Evolutionary conservation across 768 basidiomycete species (phyloP), one percentile per base, ranked within the genome.

Genomic region (Lentinus brumalis): DNA sequence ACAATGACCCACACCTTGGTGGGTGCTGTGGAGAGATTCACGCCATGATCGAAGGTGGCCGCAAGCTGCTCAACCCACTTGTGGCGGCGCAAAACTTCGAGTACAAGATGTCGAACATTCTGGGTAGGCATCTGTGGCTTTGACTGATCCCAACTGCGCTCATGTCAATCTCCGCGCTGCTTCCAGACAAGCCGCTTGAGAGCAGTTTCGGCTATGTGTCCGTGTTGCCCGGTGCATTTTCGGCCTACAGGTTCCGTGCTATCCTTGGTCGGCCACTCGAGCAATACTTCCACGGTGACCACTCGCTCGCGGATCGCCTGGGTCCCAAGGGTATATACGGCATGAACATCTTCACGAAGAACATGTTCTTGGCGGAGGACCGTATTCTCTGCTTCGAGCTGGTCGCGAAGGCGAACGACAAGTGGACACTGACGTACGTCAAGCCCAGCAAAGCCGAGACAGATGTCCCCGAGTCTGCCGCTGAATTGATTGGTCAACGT

Each of bases 101-200:
- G 77, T 97, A 97, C 78, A 97, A 94, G 78, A 96, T 98, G 92
- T 95, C 93, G 47, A 97, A 98, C 75, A 97, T 98, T 70, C 80
- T 98, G 31, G 91, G 88, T 86, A 66, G 56, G 79, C 35, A 35
- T 11, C 35, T 57, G 35, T 50, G 15, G 11, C n/a, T 15, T 38
- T 29, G 29, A 29, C 15, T 42, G 16, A 16, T 35, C 29, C 18
- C 15, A 50, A 35, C 6, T n/a, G 15, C 21, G 53, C n/a, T 42
- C 46, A 54, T 47, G 61, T 1, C 59, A 47, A 1, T 49, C 11
- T 40, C 39, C 26, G 26, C 15, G 54, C 21, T 26, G 21, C 21
- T 5, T 16, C 54, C 61, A 89, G 94, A 96, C 73, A 96, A 97
- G 73, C 96, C 96, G 1, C 80, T 95, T 54, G 96, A 98, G 76